phyloP scores from a whole-genome alignment of 331 rosid genomes.

The Pyrus hybrid region DNA sequence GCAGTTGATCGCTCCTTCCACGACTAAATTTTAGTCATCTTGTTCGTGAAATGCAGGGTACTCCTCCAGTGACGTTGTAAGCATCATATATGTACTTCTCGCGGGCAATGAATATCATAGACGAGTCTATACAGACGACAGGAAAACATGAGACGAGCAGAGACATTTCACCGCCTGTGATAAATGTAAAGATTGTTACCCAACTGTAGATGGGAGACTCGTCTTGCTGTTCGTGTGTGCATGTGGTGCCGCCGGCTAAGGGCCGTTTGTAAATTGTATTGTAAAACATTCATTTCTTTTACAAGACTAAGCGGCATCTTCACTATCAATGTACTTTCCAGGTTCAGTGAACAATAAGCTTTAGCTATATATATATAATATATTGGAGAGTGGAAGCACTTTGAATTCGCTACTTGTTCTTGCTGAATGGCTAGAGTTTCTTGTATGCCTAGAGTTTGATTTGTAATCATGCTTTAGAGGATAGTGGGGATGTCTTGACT shows the following conservation, averaged over 20 bases:
- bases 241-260: neutral
- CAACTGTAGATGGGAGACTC: neutral
- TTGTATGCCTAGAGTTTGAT: neutral
- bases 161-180: neutral
- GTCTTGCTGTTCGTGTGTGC: neutral
- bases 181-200: neutral
- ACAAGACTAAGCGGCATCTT: neutral
- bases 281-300: neutral
- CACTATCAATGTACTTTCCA: neutral
- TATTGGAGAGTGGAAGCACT: neutral
- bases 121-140: neutral
- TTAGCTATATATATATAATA: neutral
- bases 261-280: neutral
- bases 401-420: neutral
- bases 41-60: constrained; percentile 42
- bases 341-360: neutral
- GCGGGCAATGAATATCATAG: neutral
- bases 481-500: neutral
- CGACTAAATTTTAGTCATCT: neutral
- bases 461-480: neutral
- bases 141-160: neutral
- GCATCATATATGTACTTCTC: constrained; percentile 7
- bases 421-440: neutral
- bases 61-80: constrained; percentile 82
- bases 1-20: neutral